Evolutionary conservation across 140 eudicot species (phyloP).

Genomic region (Stevia rebaudiana): DNA sequence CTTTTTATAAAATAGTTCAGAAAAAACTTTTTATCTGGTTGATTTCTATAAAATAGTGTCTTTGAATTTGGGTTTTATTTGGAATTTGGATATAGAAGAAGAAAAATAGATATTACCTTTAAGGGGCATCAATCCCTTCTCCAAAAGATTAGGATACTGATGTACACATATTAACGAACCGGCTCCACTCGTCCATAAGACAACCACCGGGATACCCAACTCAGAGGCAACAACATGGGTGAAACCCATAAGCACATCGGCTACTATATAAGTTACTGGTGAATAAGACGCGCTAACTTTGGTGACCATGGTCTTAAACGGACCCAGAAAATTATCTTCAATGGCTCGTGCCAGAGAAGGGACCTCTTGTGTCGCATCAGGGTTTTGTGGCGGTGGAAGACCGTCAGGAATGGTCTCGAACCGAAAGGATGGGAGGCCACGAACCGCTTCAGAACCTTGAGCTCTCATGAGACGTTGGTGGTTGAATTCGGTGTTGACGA

Average conservation of each 20-base stretch:
- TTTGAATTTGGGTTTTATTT: too few species aligned
- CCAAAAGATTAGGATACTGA: conserved; percentile 20
- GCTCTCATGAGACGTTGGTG: conserved; percentile 37
- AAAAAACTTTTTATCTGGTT: too few species aligned
- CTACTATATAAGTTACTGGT: conserved; percentile 28
- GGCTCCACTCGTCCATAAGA: conserved; percentile 26
- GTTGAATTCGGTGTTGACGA: conserved; percentile 47
- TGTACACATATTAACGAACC: conserved; percentile 21
- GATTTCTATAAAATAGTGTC: too few species aligned
- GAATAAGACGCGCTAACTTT: conserved; percentile 12
- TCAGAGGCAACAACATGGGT: conserved; percentile 2
- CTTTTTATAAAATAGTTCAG: too few species aligned
- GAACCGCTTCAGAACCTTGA: conserved; percentile 17
- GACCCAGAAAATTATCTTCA: conserved; percentile 4
- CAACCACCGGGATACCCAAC: conserved; percentile 9
- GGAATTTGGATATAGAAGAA: too few species aligned
- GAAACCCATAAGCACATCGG: conserved; percentile 23
- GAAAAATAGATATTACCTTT: conserved; percentile 14
- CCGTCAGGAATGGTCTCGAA: conserved; percentile 44
- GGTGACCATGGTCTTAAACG: conserved; percentile 15
- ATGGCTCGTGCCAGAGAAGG: conserved; percentile 5
- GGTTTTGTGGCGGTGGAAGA: conserved; percentile 23
- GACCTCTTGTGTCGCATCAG: conserved; percentile 24
- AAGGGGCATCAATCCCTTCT: conserved; percentile 28
- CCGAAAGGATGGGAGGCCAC: conserved; percentile 22